A percentile compares a stretch with the other conserved stretches of the same genome.
These are phyloP conservation scores for Metarhizium guizhouense DNA, from an alignment of 2,329 filamentous ascomycete genomes.

Conservation along the genomic window DNA sequence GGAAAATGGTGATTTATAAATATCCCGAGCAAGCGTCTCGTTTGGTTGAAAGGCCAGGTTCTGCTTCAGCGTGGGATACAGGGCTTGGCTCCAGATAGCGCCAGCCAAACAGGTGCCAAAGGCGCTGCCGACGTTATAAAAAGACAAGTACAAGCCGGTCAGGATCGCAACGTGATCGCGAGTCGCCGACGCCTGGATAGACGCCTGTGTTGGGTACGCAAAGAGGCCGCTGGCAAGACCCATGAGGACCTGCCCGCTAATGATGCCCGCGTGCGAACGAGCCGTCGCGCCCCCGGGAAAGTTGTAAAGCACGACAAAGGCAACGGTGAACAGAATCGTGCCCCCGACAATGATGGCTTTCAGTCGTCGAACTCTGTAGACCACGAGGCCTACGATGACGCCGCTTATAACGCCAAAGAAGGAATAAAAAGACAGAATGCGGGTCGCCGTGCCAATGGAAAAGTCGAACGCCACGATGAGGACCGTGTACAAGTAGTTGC, in stretches of 20 bases:
- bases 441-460: constrained; percentile 42
- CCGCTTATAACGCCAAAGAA: constrained; percentile 47
- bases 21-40: constrained; percentile 22
- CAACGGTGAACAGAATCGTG: constrained; percentile 45
- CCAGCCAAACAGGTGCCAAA: constrained; percentile 31
- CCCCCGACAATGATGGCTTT: constrained; percentile 51
- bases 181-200: constrained; percentile 28
- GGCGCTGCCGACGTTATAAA: constrained; percentile 33
- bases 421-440: constrained; percentile 46
- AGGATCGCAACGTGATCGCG: constrained; percentile 29
- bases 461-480: constrained; percentile 50
- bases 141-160: constrained; percentile 29
- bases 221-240: constrained; percentile 52
- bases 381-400: constrained; percentile 39
- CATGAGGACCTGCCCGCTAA: constrained; percentile 46
- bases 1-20: constrained; percentile 29
- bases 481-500: constrained; percentile 51
- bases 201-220: constrained; percentile 30
- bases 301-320: constrained; percentile 46
- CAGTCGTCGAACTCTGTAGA: constrained; percentile 42
- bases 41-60: constrained; percentile 27
- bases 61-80: constrained; percentile 21
- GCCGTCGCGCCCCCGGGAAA: constrained; percentile 39
- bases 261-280: constrained; percentile 38
- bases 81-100: constrained; percentile 32